Evolutionary conservation across 192 early-diverging fungal species (phyloP), one percentile per base, ranked within the genome.

Genomic region (Powellomyces hirtus): DNA sequence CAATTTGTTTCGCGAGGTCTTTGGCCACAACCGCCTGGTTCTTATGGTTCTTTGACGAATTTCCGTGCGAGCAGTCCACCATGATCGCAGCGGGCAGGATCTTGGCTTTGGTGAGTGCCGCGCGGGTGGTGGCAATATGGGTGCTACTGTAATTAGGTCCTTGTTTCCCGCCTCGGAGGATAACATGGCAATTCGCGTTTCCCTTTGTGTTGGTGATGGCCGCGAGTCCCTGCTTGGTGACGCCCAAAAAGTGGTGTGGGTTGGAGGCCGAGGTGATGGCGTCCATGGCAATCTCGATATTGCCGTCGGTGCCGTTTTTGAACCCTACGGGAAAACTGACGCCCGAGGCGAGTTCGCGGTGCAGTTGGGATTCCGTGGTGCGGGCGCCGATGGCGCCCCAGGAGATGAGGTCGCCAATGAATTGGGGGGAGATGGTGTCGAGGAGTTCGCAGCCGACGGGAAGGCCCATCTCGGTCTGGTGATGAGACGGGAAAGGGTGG

Each of bases 311-410:
- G 56, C 94, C 81, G 67, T 83, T 98, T 82, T 97, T 96, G 87
- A 97, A 96, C 0, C 94, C 94, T 22, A 97, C 86, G 6, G 95
- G 94, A 84, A 95, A 92, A 53, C 90, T 92, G 10, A 91, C 83
- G 14, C 94, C 94, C 5, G 90, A 93, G 6, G 95, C 91, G 36
- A 97, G 81, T 73, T 97, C 94, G 65, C 94, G 87, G 70, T 97
- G 77, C 29, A 76, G 30, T 37, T 97, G 94, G 38, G 89, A 91
- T 73, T 94, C 94, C 34, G 94, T 97, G 4, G 94, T 97, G 55
- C 94, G 86, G 26, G 94, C 94, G 27, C 95, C 95, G 69, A 98
- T 96, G 26, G 95, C 95, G 40, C 93, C 95, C 95, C 95, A 98
- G 44, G 90, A 90, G 79, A 96, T 87, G 40, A 95, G 77, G 67